Percentiles rank a stretch among this genome's conserved stretches.
Evolutionary conservation across 257 asterid species (phyloP).

Genomic region (Penstemon davidsonii): DNA sequence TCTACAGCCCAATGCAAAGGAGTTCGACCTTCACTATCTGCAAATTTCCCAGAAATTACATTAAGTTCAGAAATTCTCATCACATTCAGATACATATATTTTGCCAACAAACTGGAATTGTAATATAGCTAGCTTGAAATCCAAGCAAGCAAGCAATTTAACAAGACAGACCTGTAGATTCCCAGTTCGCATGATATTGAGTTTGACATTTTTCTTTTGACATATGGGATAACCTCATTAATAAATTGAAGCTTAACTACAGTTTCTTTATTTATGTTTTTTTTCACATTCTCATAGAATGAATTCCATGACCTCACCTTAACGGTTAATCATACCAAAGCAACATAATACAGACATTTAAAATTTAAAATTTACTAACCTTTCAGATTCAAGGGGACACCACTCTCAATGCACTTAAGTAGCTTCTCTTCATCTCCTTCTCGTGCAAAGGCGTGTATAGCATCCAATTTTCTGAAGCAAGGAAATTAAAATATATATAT

Average conservation of each 20-base stretch:
- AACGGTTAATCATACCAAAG: neutral
- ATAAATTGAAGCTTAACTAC: neutral
- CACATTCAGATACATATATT: neutral
- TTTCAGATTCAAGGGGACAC: constrained; percentile 66
- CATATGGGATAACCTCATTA: neutral
- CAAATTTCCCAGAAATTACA: constrained; percentile 26
- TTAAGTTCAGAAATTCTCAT: constrained; percentile 15
- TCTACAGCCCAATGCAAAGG: constrained; percentile 99
- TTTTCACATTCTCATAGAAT: neutral
- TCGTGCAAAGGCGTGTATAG: constrained; percentile 84
- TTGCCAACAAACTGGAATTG: too few relatives aligned
- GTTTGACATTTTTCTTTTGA: neutral
- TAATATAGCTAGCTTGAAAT: too few relatives aligned
- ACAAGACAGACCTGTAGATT: neutral
- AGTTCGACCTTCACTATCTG: constrained; percentile 97
- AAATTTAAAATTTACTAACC: constrained; percentile 51
- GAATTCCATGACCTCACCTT: neutral
- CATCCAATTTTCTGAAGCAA: constrained; percentile 78
- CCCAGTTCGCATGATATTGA: neutral
- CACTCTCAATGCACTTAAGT: constrained; percentile 78
- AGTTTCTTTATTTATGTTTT: neutral
- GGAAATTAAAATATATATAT: constrained; percentile 22
- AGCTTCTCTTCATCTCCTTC: constrained; percentile 91
- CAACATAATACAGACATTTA: constrained; percentile 6
- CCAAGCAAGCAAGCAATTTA: neutral